Base-by-base conservation (phyloP, 2,329 filamentous ascomycete genomes). In the Gyromitra esculenta region DNA sequence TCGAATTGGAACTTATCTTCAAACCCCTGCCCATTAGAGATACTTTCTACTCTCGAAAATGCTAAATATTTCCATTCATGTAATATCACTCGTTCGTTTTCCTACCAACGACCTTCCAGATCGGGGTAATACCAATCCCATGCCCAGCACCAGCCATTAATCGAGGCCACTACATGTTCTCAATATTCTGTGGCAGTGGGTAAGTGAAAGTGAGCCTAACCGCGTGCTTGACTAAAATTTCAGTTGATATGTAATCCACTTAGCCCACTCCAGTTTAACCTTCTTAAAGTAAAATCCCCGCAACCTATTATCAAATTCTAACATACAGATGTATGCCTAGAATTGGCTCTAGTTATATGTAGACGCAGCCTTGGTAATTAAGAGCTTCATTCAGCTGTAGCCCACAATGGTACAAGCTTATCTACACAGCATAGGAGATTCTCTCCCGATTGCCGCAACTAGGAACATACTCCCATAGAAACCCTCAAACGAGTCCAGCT, bases 51-150 rank as follows among this genome's bases (percentile, higher is more conserved):
- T 7, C 8, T 0, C 2, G 15, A 52, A 18, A 15, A 39, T 39
- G 7, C 31, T 43, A 6, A 9, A 9, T 31, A 37, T 52, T 25
- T 1, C 6, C 31, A 25, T 18, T 63, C 67, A 70, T 50, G 9
- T 6, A 8, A 70, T 31, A 63, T 70, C 67, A 70, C 67, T 70
- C 67, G 67, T 8, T 18, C 15, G 3, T 15, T 9, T 56, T 18
- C 8, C 6, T 8, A 18, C 18, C 1, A 52, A 6, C n/a, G 50
- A 18, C 50, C 43, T 45, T 45, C 43, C 11, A 45, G 15, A 45
- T 13, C 5, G 43, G 9, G 43, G 11, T 4, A 31, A 31, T 4
- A 31, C 25, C 25, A 31, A 31, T 31, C 25, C 25, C 25, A 31
- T 31, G 25, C 2, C 25, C 25, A 31, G 25, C 25, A 3, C 25